Evolutionary conservation across 306 rosid species (phyloP), one percentile per base, ranked within the genome.

Genomic region (Senna siamea): DNA sequence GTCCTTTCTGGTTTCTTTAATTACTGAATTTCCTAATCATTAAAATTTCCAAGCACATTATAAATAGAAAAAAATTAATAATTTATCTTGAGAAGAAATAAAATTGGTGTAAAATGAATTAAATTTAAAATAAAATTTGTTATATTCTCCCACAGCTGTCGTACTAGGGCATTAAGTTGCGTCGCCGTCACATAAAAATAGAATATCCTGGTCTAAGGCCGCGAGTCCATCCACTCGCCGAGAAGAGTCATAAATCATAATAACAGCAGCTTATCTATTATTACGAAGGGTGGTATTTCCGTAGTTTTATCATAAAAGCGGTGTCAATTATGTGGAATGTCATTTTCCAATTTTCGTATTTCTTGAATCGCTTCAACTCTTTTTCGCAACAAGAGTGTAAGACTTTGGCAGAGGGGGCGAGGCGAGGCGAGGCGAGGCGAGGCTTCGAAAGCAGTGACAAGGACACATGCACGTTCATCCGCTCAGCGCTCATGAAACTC

Each of bases 401-500:
- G 70, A 56, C 81, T 82, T 82, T 70, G 57, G 76, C 76, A 81
- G 77, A 37, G 17, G 75, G 44, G 80, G 77, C 74, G 85, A n/a
- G n/a, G n/a, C n/a, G n/a, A n/a, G n/a, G n/a, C n/a, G n/a, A n/a
- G n/a, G n/a, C n/a, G n/a, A n/a, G n/a, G n/a, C n/a, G n/a, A n/a
- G 82, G 70, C 89, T 82, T 79, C 69, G 85, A 81, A 79, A 84
- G 76, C 79, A 85, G 90, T 86, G 96, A 92, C 74, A 85, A 81
- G 53, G 98, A 92, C 98, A 83, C 87, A 85, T 90, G 97, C 95
- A 83, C 88, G 91, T 69, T 84, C 37, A 10, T 4, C 54, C 86
- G 50, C 59, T 83, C 85, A 34, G 88, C 92, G 93, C 85, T 66
- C 81, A 46, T 53, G 86, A 48, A 40, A 72, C 58, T 76, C 77